A percentile compares a stretch with the other conserved stretches of the same genome.
Evolutionary conservation across 2,329 filamentous ascomycete species (phyloP).

Genomic region (Curvularia verruculosa): DNA sequence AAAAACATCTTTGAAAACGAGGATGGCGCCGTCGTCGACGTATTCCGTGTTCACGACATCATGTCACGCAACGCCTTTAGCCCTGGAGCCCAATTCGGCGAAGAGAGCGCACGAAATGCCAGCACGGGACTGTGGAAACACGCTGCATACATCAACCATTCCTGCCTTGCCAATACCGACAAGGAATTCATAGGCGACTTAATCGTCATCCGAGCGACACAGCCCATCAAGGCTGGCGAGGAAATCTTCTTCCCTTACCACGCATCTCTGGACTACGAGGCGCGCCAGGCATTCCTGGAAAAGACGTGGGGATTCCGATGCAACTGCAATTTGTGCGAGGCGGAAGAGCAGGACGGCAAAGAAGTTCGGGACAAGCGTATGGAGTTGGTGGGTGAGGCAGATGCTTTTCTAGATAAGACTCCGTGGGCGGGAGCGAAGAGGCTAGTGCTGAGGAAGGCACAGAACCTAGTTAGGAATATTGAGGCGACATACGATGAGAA

Average conservation of each 20-base stretch:
- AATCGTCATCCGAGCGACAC: constrained; percentile 50
- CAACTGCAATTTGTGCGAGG: constrained; percentile 48
- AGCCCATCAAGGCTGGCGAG: constrained; percentile 33
- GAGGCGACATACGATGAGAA: constrained; percentile 35
- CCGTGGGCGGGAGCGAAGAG: constrained; percentile 39
- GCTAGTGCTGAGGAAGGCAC: constrained; percentile 31
- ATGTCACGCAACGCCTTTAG: constrained; percentile 56
- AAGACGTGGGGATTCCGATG: constrained; percentile 53
- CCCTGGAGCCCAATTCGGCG: constrained; percentile 35
- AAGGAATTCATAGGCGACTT: constrained; percentile 52
- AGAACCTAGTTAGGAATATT: constrained; percentile 27
- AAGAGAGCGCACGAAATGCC: constrained; percentile 29
- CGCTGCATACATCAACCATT: constrained; percentile 54
- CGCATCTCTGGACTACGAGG: constrained; percentile 42
- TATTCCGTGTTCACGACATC: constrained; percentile 56
- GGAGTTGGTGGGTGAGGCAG: constrained; percentile 32
- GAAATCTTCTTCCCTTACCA: constrained; percentile 39
- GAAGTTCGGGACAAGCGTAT: constrained; percentile 30
- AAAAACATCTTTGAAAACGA: constrained; percentile 45
- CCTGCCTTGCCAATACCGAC: constrained; percentile 50
- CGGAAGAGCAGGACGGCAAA: constrained; percentile 38
- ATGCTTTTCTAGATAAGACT: constrained; percentile 33
- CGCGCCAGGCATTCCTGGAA: constrained; percentile 38
- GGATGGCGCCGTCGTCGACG: constrained; percentile 54
- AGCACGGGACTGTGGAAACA: constrained; percentile 50